A percentile compares a stretch with the other conserved stretches of the same genome.
Evolutionary conservation across 2,329 filamentous ascomycete genomes (phyloP).

Genomic region (Calonectria hawksworthii): DNA sequence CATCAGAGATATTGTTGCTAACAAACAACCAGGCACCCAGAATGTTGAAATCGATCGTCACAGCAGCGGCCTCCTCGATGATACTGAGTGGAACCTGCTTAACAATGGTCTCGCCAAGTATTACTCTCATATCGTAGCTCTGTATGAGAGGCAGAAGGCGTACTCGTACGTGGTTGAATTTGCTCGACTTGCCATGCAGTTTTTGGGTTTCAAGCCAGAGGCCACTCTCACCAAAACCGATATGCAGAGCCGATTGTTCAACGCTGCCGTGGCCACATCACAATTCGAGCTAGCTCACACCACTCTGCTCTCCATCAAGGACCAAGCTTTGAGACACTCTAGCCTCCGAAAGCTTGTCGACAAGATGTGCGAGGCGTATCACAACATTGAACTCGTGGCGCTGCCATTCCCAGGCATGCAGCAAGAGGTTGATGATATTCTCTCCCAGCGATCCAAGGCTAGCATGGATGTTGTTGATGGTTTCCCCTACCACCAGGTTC

Average conservation of each 20-base stretch:
- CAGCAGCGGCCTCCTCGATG: conserved; percentile 78
- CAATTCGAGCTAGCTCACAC: conserved; percentile 88
- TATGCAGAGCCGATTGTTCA: conserved; percentile 87
- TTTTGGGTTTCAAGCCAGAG: conserved; percentile 55
- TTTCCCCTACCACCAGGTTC: conserved; percentile 89
- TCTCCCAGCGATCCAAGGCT: conserved; percentile 79
- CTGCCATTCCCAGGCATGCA: conserved; percentile 86
- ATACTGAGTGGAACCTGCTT: conserved; percentile 78
- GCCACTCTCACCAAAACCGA: conserved; percentile 70
- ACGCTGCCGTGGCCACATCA: conserved; percentile 81
- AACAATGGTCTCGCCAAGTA: conserved; percentile 85
- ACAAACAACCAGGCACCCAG: conserved; percentile 57
- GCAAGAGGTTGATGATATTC: conserved; percentile 82
- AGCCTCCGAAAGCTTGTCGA: conserved; percentile 79
- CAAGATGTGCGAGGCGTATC: conserved; percentile 77
- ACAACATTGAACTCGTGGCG: conserved; percentile 76
- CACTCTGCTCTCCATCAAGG: conserved; percentile 79
- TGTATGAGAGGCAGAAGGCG: conserved; percentile 84
- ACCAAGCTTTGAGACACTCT: conserved; percentile 78
- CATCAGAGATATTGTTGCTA: conserved; percentile 35
- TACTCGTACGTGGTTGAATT: conserved; percentile 90
- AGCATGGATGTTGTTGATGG: conserved; percentile 75
- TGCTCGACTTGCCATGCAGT: conserved; percentile 80
- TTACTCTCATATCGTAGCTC: conserved; percentile 85
- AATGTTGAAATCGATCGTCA: conserved; percentile 65